These are phyloP conservation scores for Suillus variegatus DNA, from an alignment of 768 basidiomycete species.

Conservation along the genomic window DNA sequence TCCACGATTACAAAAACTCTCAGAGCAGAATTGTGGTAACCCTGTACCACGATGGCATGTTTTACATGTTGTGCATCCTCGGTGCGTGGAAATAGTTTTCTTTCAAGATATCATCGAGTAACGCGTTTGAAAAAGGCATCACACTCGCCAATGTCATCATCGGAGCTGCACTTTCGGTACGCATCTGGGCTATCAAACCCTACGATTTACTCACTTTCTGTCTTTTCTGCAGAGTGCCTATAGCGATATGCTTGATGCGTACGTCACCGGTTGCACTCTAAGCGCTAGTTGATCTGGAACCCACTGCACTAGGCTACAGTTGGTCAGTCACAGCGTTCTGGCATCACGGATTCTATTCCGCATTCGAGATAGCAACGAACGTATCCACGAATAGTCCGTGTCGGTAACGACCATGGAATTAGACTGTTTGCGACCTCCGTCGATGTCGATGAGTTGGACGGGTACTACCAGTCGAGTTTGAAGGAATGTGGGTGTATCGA, in stretches of 20 bases:
- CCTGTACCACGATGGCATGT: constrained; percentile 19
- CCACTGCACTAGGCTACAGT: constrained; percentile 12
- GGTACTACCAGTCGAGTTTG: not conserved
- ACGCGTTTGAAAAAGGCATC: constrained; percentile 14
- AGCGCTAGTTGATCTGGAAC: not conserved
- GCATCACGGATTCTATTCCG: constrained; percentile 32
- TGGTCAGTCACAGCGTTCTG: constrained; percentile 27
- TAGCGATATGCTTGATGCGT: constrained; percentile 2
- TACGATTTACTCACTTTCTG: not conserved
- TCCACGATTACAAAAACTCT: not conserved
- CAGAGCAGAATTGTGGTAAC: constrained; percentile 14
- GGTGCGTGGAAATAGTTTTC: constrained; percentile 5
- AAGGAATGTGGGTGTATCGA: not conserved
- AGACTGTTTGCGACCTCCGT: not conserved
- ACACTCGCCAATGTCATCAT: constrained; percentile 16
- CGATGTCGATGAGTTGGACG: not conserved
- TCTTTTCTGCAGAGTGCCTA: not conserved
- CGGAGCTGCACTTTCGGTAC: constrained; percentile 13
- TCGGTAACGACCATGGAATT: not conserved
- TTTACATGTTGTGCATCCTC: constrained; percentile 20
- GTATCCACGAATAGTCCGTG: not conserved
- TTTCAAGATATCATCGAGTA: not conserved
- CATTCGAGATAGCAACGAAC: constrained; percentile 19
- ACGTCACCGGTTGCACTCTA: not conserved
- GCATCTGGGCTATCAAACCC: not conserved